Percentiles rank a stretch among this genome's conserved stretches.
These are phyloP conservation scores for Phlebiopsis gigantea DNA, from an alignment of 768 basidiomycete species.

Conservation along the genomic window DNA sequence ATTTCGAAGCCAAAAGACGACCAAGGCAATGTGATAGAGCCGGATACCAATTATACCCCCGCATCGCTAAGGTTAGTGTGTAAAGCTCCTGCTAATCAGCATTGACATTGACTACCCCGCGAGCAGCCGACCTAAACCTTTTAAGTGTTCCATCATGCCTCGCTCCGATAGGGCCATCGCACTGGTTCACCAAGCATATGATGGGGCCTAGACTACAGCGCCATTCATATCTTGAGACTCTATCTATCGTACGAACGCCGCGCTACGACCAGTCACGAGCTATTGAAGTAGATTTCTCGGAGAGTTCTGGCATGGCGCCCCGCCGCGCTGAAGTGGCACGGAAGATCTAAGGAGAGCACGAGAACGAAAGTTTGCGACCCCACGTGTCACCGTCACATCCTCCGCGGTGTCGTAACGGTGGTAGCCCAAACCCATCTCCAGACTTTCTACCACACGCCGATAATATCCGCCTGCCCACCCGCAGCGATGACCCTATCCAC, in stretches of 20 bases:
- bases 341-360: background rate
- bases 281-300: background rate
- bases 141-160: conserved; percentile 18
- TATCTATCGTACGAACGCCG: background rate
- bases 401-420: background rate
- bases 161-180: conserved; percentile 22
- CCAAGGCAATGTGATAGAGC: conserved; percentile 19
- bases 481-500: conserved; percentile 28
- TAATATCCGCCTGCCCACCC: conserved; percentile 33
- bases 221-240: background rate
- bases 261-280: background rate
- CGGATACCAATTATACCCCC: conserved; percentile 28
- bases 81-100: background rate
- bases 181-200: conserved; percentile 28
- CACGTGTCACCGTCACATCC: background rate
- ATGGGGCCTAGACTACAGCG: conserved; percentile 3
- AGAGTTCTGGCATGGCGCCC: background rate
- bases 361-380: background rate
- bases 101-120: background rate
- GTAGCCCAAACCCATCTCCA: background rate
- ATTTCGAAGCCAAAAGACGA: conserved; percentile 16
- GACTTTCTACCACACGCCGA: conserved; percentile 44
- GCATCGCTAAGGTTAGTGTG: conserved; percentile 25
- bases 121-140: conserved; percentile 19
- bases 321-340: no score